phyloP scores from a whole-genome alignment of 352 stramenopile genomes.

The Phytophthora vignae region DNA sequence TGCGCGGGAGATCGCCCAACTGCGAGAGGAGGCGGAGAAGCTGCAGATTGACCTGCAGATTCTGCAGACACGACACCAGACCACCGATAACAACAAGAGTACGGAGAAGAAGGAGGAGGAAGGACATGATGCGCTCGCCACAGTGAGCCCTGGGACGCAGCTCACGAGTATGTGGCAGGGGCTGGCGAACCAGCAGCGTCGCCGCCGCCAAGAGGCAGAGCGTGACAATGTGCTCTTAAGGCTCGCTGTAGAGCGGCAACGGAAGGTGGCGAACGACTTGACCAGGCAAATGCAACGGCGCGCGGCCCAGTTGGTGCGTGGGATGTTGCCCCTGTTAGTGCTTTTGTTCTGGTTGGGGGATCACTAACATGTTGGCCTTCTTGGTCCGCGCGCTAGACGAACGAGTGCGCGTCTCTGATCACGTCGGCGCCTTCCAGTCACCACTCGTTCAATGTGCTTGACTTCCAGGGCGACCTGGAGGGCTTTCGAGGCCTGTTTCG shows the following conservation, averaged over 20 bases:
- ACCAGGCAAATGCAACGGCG: conserved; percentile 41
- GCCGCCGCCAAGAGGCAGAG: conserved; percentile 24
- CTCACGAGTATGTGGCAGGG: conserved; percentile 32
- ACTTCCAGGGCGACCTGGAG: conserved; percentile 23
- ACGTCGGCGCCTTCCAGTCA: conserved; percentile 1
- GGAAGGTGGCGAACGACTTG: conserved; percentile 45
- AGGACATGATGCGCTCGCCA: not conserved
- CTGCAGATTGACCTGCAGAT: conserved; percentile 43
- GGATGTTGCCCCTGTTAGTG: not conserved
- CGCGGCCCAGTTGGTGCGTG: conserved; percentile 22
- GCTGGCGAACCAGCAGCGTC: conserved; percentile 31
- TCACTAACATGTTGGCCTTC: conserved; percentile 5
- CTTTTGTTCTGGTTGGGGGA: not conserved
- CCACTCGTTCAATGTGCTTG: conserved; percentile 15
- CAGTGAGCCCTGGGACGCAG: not conserved
- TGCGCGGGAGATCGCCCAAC: conserved; percentile 41
- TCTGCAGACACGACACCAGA: conserved; percentile 14
- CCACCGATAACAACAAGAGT: not conserved
- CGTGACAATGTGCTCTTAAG: conserved; percentile 43
- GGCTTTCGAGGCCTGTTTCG: conserved; percentile 32
- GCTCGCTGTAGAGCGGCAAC: conserved; percentile 48
- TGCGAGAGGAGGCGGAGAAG: conserved; percentile 40
- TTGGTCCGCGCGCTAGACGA: conserved; percentile 12
- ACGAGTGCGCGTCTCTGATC: conserved; percentile 25
- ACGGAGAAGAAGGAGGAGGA: not conserved